A percentile compares a stretch with the other conserved stretches of the same genome.
Evolutionary conservation across 768 basidiomycete species (phyloP).

Genomic region (Sarcomyxa edulis): DNA sequence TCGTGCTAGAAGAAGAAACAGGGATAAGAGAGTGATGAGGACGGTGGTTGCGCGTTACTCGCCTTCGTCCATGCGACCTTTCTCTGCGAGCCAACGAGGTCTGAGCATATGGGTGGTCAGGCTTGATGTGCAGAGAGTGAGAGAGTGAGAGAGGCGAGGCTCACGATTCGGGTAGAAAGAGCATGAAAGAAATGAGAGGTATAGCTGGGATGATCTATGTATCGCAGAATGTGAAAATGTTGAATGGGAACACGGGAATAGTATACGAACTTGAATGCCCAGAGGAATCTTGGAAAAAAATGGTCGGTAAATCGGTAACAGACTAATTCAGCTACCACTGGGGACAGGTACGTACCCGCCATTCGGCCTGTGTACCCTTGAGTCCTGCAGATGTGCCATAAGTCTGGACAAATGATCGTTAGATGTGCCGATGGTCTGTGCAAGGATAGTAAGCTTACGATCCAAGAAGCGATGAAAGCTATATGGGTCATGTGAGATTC

Average conservation of each 20-base stretch:
- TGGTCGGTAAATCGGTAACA: no score
- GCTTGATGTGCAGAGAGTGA: not conserved
- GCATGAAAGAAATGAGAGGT: slow-evolving; percentile 45
- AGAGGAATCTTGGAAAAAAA: no score
- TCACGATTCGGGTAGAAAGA: slow-evolving; percentile 46
- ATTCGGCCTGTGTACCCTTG: slow-evolving; percentile 32
- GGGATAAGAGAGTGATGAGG: not conserved
- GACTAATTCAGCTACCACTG: no score
- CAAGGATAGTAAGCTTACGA: slow-evolving; percentile 16
- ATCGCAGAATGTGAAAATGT: not conserved
- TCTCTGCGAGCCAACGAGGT: slow-evolving; percentile 50
- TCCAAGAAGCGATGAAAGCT: slow-evolving; percentile 46
- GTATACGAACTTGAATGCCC: slow-evolving; percentile 29
- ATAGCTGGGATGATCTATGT: slow-evolving; percentile 36
- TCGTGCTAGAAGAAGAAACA: slow-evolving; percentile 16
- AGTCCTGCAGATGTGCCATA: slow-evolving; percentile 35
- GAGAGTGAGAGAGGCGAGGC: slow-evolving; percentile 7
- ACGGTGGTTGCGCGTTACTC: slow-evolving; percentile 1
- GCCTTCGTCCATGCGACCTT: slow-evolving; percentile 43
- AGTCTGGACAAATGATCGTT: slow-evolving; percentile 21
- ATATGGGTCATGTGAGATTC: slow-evolving; percentile 11
- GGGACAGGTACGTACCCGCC: no score
- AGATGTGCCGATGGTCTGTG: not conserved
- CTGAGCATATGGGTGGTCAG: slow-evolving; percentile 8
- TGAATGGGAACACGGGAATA: not conserved